Conservation (phyloP, 495 filamentous ascomycete species). For the Rusavskia elegans region DNA sequence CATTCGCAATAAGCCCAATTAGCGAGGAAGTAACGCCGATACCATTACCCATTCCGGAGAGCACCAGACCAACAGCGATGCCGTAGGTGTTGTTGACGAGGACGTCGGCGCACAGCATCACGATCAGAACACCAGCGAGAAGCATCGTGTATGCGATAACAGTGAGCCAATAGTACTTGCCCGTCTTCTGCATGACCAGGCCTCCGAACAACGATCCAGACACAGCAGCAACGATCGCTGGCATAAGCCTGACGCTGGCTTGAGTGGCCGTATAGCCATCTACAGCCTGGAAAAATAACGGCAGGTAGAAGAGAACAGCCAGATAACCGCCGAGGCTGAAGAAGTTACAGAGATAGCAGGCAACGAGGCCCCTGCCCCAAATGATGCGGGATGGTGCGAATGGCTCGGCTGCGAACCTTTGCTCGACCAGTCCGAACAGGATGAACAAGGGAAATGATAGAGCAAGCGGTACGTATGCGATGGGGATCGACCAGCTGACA, state of each 20-base stretch:
- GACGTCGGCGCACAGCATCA: constrained; percentile 46
- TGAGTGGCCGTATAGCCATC: constrained; percentile 46
- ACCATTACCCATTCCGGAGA: constrained; percentile 44
- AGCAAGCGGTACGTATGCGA: constrained; percentile 43
- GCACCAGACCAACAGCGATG: constrained; percentile 40
- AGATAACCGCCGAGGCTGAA: constrained; percentile 57
- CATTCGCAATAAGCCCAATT: constrained; percentile 48
- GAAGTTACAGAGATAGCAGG: constrained; percentile 60
- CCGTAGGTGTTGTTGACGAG: constrained; percentile 24
- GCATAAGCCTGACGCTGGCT: constrained; percentile 52
- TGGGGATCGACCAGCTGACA: constrained; percentile 43
- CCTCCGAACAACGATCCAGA: constrained; percentile 54
- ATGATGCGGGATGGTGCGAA: constrained; percentile 73
- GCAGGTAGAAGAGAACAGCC: constrained; percentile 54
- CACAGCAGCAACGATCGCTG: constrained; percentile 47
- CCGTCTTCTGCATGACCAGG: constrained; percentile 56
- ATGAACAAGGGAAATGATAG: constrained; percentile 45
- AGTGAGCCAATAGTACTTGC: constrained; percentile 66
- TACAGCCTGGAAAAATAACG: constrained; percentile 64
- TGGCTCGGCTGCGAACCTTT: constrained; percentile 53
- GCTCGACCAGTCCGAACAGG: constrained; percentile 56
- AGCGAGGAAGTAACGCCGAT: constrained; percentile 59
- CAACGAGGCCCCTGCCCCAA: constrained; percentile 50
- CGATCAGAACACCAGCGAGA: constrained; percentile 32
- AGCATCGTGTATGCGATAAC: constrained; percentile 36